Evolutionary conservation across 1,284 basidiomycete genomes (phyloP), one percentile per base, ranked within the genome.

Genomic region (Neotropicomus parvogracilis): DNA sequence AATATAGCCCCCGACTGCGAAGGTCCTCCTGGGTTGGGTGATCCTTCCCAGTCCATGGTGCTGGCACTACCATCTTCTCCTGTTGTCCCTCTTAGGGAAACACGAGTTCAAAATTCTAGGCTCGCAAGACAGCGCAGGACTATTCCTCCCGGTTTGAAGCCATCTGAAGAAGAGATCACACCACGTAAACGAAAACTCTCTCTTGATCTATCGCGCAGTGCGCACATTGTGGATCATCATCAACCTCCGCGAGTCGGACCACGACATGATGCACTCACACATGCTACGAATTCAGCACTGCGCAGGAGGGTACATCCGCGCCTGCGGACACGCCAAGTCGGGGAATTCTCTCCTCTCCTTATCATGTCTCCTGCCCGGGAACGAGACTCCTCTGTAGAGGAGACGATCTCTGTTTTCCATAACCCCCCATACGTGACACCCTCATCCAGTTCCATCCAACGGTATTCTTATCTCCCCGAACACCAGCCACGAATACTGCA

Each of bases 281-380:
- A 44, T 4, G 6, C 28, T 19, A 17, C 20, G 3, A 16, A 17
- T 26, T 20, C 44, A 14, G 37, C 14, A 6, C 27, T 40, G 9
- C 11, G 13, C 3, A 44, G 49, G 37, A 54, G 48, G 35, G 27
- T 16, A 31, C 49, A 59, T 16, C 48, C 40, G 16, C 52, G 58
- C 24, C 24, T 49, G 38, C 26, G 33, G 38, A 24, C 6, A 12
- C 52, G 20, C 27, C 44, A 29, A 32, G 58, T 46, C 35, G 11
- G 42, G 20, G 53, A 54, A 36, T 63, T 63, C 6, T 39, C 58
- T 11, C 59, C 62, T 20, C 56, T 65, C 38, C 55, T 60, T 20
- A 20, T 54, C 2, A 50, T 59, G 36, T 46, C 60, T 28, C 60
- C 58, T 3, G 21, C 19, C 10, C 27, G 24, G 9, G 45, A 40